These are phyloP conservation scores for Puccinia hordei DNA, from an alignment of 1,284 basidiomycete genomes.

Conservation along the genomic window DNA sequence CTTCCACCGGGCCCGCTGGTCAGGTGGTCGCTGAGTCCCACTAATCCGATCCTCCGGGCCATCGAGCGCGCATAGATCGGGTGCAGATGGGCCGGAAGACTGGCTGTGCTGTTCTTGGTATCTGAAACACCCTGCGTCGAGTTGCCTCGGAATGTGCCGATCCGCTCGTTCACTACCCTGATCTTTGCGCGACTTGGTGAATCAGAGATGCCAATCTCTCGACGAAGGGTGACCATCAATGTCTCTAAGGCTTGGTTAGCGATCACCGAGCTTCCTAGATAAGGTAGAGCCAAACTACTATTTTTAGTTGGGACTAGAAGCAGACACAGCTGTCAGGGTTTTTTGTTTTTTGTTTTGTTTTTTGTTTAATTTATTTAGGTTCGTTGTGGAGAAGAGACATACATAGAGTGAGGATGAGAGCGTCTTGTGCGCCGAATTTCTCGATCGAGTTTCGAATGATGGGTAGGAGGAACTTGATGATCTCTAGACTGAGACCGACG, in stretches of 20 bases:
- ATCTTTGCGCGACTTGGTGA: neutral
- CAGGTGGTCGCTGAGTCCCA: neutral
- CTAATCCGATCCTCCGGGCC: constrained; percentile 3
- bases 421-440: constrained; percentile 9
- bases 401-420: constrained; percentile 45
- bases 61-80: constrained; percentile 43
- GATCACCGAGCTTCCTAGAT: constrained; percentile 19
- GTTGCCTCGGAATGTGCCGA: constrained; percentile 27
- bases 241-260: constrained; percentile 42
- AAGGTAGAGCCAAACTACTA: constrained; percentile 29
- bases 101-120: neutral
- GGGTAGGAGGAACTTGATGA: constrained; percentile 44
- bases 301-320: constrained; percentile 41
- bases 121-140: neutral
- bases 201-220: constrained; percentile 38
- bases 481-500: constrained; percentile 7
- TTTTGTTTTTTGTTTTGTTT: neutral
- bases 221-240: constrained; percentile 34
- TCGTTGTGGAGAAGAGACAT: neutral
- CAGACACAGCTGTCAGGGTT: neutral
- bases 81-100: constrained; percentile 36
- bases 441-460: constrained; percentile 46
- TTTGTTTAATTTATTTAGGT: neutral
- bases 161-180: constrained; percentile 37
- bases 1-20: neutral